Evolutionary conservation across 208 protist species (phyloP).

Genomic region (Kentomonas sorsogonicus): DNA sequence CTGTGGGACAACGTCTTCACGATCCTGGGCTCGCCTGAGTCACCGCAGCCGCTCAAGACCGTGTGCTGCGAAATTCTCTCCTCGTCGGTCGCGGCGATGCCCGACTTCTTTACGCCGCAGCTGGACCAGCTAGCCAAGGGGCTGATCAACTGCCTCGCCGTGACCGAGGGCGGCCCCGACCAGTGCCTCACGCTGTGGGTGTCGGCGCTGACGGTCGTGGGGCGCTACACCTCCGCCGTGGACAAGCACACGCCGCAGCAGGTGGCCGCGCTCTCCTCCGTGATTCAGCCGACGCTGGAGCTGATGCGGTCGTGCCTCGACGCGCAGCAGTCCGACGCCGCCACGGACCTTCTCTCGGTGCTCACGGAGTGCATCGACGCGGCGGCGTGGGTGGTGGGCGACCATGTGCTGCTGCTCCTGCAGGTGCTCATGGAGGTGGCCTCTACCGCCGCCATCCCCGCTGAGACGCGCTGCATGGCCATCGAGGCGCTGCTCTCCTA

Average conservation of each 20-base stretch:
- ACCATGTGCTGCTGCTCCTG: slow-evolving; percentile 41
- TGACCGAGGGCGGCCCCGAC: no score
- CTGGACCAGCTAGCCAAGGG: slow-evolving; percentile 31
- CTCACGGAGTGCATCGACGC: slow-evolving; percentile 50
- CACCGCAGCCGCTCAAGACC: slow-evolving; percentile 40
- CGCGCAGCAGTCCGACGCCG: slow-evolving; percentile 49
- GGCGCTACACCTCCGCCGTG: no score
- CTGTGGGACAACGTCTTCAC: slow-evolving; percentile 73
- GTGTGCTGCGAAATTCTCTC: slow-evolving; percentile 79
- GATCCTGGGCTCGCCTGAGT: slow-evolving; percentile 42
- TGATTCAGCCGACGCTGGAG: no score
- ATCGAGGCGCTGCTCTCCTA: slow-evolving; percentile 77
- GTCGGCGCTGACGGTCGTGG: no score
- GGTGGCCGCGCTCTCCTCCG: no score
- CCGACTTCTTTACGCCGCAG: slow-evolving; percentile 46
- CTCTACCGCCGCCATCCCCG: slow-evolving; percentile 37
- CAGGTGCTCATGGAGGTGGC: slow-evolving; percentile 74
- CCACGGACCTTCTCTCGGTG: slow-evolving; percentile 44
- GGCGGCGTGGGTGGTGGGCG: slow-evolving; percentile 48
- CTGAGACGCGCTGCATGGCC: slow-evolving; percentile 63
- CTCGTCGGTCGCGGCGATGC: slow-evolving; percentile 39
- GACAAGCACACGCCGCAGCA: no score
- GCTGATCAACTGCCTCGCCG: slow-evolving; percentile 47
- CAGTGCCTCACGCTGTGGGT: no score
- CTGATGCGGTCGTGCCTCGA: no score